Evolutionary conservation across 192 early-diverging fungal genomes (phyloP), one percentile per base, ranked within the genome.

Genomic region (Mortierella hygrophila): DNA sequence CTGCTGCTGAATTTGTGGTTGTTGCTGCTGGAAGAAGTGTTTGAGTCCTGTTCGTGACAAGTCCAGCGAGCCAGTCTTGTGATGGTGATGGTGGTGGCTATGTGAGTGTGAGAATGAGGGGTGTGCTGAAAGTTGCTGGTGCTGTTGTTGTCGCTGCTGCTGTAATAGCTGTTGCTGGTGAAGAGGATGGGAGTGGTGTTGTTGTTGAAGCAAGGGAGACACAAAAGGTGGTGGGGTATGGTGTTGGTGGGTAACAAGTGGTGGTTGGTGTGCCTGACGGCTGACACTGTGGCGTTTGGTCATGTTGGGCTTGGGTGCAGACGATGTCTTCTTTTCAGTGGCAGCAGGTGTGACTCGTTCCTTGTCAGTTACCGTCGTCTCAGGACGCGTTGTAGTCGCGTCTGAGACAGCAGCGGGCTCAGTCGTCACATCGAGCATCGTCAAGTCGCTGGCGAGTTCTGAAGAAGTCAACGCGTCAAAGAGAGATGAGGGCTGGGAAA

Each of bases 201-300:
- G 74, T 21, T 70, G 69, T 2, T 76, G 82, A 23, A 85, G 54
- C 52, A 85, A 42, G 3, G 82, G 82, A 18, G 82, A 85, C 6
- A 79, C 77, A 60, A 70, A 85, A 9, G 82, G 82, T 0, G 82
- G 77, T 16, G 82, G 82, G 44, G 82, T 85, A 32, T 80, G 83
- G 15, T 85, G 83, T 37, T 85, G 83, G 46, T 85, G 83, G 6
- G 78, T 79, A 5, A 85, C 83, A 37, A 85, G 44, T 1, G 83
- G 83, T 0, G 78, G 83, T 15, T 80, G 83, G 47, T 85, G 83
- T 29, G 83, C 83, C 41, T 85, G 83, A 8, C 78, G 78, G 37
- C 83, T 85, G 16, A 85, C 83, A 41, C 83, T 85, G 54, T 85
- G 83, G 37, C 83, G 83, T 46, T 79, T 79, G 26, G 68, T 38